These are phyloP conservation scores for Pelargonium australe DNA, from an alignment of 441 rosid genomes.

Conservation along the genomic window DNA sequence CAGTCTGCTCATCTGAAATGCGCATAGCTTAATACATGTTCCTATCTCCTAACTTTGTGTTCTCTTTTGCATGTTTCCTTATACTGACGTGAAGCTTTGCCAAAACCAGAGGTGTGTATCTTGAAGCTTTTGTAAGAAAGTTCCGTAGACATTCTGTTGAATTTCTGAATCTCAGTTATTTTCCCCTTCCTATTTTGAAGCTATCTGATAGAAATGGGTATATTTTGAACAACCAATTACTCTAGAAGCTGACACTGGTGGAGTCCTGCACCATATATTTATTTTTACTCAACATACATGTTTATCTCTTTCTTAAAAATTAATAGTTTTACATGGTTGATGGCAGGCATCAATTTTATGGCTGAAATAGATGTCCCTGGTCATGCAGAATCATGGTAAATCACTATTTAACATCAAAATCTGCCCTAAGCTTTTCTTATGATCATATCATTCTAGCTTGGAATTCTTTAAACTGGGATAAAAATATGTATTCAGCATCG, in stretches of 20 bases:
- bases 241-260: not conserved
- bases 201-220: not conserved
- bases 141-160: not conserved
- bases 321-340: slow-evolving; percentile 17
- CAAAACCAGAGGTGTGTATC: slow-evolving; percentile 65
- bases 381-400: slow-evolving; percentile 95
- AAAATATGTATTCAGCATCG: not conserved
- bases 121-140: not conserved
- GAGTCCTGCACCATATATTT: not conserved
- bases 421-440: not conserved
- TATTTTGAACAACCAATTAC: not conserved
- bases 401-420: slow-evolving; percentile 8
- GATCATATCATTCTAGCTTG: not conserved
- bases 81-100: slow-evolving; percentile 60
- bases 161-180: not conserved
- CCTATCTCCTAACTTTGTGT: slow-evolving; percentile 12
- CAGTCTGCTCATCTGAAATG: not conserved
- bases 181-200: not conserved
- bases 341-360: slow-evolving; percentile 87
- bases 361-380: slow-evolving; percentile 96
- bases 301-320: not conserved
- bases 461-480: not conserved
- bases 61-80: slow-evolving; percentile 26
- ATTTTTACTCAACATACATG: not conserved
- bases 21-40: not conserved